phyloP scores from a whole-genome alignment of 2,329 filamentous ascomycete genomes.

The Hypoxylon sp. region DNA sequence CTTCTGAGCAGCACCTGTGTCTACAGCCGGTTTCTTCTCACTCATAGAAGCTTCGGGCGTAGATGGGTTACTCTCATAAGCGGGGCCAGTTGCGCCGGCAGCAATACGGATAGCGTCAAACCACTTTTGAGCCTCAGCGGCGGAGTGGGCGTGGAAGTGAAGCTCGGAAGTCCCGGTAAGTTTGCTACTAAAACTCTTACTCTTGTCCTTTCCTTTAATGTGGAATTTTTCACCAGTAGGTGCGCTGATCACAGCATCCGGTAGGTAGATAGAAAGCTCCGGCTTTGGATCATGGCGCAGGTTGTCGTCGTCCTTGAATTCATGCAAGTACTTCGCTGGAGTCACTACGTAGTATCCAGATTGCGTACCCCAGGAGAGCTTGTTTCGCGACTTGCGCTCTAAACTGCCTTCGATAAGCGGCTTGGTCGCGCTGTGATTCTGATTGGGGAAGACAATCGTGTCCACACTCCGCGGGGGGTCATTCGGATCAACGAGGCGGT shows the following conservation, averaged over 20 bases:
- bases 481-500: constrained; percentile 83
- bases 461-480: constrained; percentile 81
- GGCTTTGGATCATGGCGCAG: constrained; percentile 80
- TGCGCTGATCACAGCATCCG: constrained; percentile 84
- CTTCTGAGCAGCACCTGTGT: constrained; percentile 54
- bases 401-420: constrained; percentile 89
- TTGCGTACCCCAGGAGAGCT: constrained; percentile 82
- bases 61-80: constrained; percentile 55
- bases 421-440: constrained; percentile 83
- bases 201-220: constrained; percentile 94
- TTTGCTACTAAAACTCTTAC: constrained; percentile 84
- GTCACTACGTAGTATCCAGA: constrained; percentile 92
- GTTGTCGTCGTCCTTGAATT: constrained; percentile 94
- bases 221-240: constrained; percentile 87
- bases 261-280: constrained; percentile 91
- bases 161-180: constrained; percentile 85
- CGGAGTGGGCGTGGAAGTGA: constrained; percentile 87
- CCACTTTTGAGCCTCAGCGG: constrained; percentile 88
- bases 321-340: constrained; percentile 89
- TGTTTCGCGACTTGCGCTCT: constrained; percentile 91
- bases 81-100: constrained; percentile 66
- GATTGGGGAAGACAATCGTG: constrained; percentile 87
- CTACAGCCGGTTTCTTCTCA: constrained; percentile 51
- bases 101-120: constrained; percentile 78
- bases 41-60: constrained; percentile 53